Conservation (phyloP, 495 filamentous ascomycete species). For the Hypoxylon perforatum region DNA sequence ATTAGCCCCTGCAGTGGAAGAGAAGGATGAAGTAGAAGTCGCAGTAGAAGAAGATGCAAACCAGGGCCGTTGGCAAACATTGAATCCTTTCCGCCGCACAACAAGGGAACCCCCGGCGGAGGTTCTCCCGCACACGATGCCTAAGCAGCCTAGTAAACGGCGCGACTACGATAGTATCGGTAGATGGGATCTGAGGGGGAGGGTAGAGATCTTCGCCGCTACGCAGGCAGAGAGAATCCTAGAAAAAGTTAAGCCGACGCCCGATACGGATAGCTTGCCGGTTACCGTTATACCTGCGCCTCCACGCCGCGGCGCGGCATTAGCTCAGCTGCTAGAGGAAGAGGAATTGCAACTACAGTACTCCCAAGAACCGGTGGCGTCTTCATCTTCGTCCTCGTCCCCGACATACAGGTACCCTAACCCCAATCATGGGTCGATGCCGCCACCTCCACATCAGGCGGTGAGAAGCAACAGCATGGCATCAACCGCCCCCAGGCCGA, state of each 20-base stretch:
- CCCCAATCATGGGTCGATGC: constrained; percentile 2
- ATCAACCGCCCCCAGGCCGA: constrained; percentile 19
- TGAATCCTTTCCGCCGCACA: constrained; percentile 39
- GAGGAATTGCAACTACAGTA: constrained; percentile 43
- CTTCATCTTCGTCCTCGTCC: constrained; percentile 1
- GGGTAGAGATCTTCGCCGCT: constrained; percentile 61
- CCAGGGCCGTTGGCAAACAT: constrained; percentile 25
- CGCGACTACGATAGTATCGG: constrained; percentile 43
- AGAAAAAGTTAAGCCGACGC: constrained; percentile 56
- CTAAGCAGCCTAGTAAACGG: constrained; percentile 25
- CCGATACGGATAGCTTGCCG: constrained; percentile 60
- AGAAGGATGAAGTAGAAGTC: not conserved
- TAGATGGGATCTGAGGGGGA: constrained; percentile 57
- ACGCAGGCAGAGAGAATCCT: constrained; percentile 58
- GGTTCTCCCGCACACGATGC: constrained; percentile 45
- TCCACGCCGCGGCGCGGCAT: constrained; percentile 56
- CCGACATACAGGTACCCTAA: constrained; percentile 10
- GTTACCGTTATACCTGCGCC: constrained; percentile 63
- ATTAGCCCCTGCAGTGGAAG: constrained; percentile 10
- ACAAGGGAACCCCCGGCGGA: constrained; percentile 41
- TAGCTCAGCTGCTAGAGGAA: constrained; percentile 57
- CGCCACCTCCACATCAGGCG: constrained; percentile 14
- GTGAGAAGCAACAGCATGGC: constrained; percentile 21
- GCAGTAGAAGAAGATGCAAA: constrained; percentile 6
- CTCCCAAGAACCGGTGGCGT: constrained; percentile 11